Percentiles rank a stretch among this genome's conserved stretches.
These are phyloP conservation scores for Acarospora socialis DNA, from an alignment of 2,329 filamentous ascomycete genomes.

Conservation along the genomic window DNA sequence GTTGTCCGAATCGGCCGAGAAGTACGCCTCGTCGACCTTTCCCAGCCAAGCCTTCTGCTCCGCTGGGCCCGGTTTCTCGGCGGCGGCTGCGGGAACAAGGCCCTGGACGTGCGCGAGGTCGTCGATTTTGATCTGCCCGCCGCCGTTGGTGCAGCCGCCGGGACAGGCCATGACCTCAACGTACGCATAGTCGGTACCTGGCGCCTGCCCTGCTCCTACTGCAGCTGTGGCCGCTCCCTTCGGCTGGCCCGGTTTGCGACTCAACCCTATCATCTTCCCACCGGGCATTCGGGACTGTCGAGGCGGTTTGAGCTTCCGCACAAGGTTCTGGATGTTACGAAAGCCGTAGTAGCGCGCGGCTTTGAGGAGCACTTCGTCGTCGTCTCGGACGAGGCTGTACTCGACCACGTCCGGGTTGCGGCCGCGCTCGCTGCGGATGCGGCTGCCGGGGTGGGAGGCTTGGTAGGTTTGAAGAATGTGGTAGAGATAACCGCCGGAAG, in stretches of 20 bases:
- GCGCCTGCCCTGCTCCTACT: constrained; percentile 21
- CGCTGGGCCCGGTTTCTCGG: constrained; percentile 49
- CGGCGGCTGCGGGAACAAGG: constrained; percentile 12
- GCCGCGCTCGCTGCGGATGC: constrained; percentile 57
- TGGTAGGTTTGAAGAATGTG: constrained; percentile 69
- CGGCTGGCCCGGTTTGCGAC: too few species aligned
- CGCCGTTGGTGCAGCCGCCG: constrained; percentile 95
- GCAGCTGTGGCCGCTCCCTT: constrained; percentile 40
- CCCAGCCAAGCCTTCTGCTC: constrained; percentile 80
- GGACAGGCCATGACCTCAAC: constrained; percentile 99
- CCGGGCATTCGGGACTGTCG: constrained; percentile 67
- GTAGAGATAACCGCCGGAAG: constrained; percentile 78
- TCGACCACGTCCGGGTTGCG: constrained; percentile 87
- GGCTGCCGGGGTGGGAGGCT: constrained; percentile 54
- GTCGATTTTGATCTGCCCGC: constrained; percentile 83
- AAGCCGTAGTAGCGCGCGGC: constrained; percentile 93
- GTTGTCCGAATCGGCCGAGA: constrained; percentile 46
- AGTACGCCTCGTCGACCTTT: constrained; percentile 79
- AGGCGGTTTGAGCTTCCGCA: constrained; percentile 76
- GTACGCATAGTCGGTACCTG: constrained; percentile 58
- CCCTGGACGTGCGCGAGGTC: constrained; percentile 52
- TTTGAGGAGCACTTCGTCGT: constrained; percentile 46
- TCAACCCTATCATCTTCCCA: constrained; percentile 46
- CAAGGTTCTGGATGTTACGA: constrained; percentile 94
- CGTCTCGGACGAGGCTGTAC: constrained; percentile 47